A percentile compares a stretch with the other conserved stretches of the same genome.
These are phyloP conservation scores for Fusarium xyrophilum DNA, from an alignment of 2,329 filamentous ascomycete species.

Conservation along the genomic window DNA sequence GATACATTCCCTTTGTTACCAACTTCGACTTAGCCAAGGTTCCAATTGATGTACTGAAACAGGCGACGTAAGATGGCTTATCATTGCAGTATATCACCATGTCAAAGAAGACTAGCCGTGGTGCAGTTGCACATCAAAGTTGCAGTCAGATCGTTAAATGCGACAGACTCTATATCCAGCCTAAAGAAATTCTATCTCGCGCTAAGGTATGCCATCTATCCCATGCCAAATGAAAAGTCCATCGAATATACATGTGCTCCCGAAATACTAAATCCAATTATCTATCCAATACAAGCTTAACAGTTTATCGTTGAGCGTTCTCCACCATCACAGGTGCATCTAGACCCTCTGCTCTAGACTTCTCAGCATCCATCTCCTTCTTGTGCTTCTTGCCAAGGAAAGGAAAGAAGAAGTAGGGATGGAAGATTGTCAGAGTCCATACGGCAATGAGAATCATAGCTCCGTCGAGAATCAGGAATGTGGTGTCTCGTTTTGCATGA, in stretches of 20 bases:
- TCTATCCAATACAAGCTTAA: background rate
- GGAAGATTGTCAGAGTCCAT: slow-evolving; percentile 29
- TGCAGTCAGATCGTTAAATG: background rate
- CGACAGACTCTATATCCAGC: background rate
- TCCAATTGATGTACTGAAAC: background rate
- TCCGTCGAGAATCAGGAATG: slow-evolving; percentile 30
- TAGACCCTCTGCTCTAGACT: background rate
- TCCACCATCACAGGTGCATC: slow-evolving; percentile 3
- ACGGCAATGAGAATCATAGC: slow-evolving; percentile 29
- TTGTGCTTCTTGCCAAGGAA: slow-evolving; percentile 15
- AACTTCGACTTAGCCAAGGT: background rate
- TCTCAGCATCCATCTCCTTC: background rate
- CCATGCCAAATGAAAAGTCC: background rate
- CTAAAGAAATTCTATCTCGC: background rate
- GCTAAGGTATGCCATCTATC: background rate
- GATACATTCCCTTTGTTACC: background rate
- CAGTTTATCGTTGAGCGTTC: background rate
- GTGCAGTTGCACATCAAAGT: accelerated
- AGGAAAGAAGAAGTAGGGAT: slow-evolving; percentile 30
- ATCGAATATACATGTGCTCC: too few species aligned
- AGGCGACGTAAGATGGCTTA: too few species aligned
- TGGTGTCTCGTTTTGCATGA: slow-evolving; percentile 36
- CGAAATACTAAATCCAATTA: background rate
- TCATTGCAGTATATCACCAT: accelerated
- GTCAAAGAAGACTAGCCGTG: accelerated